Percentiles rank a stretch among this genome's conserved stretches.
Evolutionary conservation across 495 filamentous ascomycete genomes (phyloP).

Genomic region (Penicillium alfredii): DNA sequence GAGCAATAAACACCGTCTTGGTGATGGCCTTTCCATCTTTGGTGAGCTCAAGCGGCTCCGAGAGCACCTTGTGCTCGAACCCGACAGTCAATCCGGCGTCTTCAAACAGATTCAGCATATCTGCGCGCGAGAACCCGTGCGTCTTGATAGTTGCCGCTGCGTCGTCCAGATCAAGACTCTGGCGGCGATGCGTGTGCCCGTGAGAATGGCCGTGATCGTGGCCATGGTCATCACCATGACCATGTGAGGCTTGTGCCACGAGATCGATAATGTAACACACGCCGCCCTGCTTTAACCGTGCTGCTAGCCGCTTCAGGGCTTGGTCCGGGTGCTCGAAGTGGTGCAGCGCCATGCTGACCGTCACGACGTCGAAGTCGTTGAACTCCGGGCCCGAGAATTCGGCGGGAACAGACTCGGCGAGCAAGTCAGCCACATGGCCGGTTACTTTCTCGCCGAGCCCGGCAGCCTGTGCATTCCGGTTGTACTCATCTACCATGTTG

Average conservation of each 20-base stretch:
- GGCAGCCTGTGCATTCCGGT: conserved; percentile 31
- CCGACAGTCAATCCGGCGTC: conserved; percentile 42
- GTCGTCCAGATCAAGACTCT: conserved; percentile 19
- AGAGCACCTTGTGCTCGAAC: conserved; percentile 36
- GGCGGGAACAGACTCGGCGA: conserved; percentile 31
- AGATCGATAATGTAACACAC: conserved; percentile 63
- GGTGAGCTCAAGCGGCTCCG: conserved; percentile 24
- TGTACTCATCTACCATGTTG: conserved; percentile 59
- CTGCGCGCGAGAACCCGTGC: conserved; percentile 51
- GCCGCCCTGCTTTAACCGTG: conserved; percentile 56
- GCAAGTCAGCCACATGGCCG: conserved; percentile 56
- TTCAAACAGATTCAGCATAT: conserved; percentile 48
- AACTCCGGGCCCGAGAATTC: conserved; percentile 44
- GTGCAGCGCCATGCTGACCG: conserved; percentile 63
- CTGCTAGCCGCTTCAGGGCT: conserved; percentile 49
- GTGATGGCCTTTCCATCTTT: conserved; percentile 19
- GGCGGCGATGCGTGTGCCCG: conserved; percentile 17
- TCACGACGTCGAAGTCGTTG: conserved; percentile 56
- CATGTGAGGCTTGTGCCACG: conserved; percentile 31
- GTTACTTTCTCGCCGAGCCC: conserved; percentile 48
- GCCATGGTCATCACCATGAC: conserved; percentile 18
- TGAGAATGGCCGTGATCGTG: conserved; percentile 18
- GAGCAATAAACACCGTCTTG: conserved; percentile 35
- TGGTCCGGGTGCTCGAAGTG: conserved; percentile 60
- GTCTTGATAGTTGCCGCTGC: conserved; percentile 44